A percentile compares a stretch with the other conserved stretches of the same genome.
phyloP scores from a whole-genome alignment of 2,329 filamentous ascomycete species.

The Claviceps sp. region DNA sequence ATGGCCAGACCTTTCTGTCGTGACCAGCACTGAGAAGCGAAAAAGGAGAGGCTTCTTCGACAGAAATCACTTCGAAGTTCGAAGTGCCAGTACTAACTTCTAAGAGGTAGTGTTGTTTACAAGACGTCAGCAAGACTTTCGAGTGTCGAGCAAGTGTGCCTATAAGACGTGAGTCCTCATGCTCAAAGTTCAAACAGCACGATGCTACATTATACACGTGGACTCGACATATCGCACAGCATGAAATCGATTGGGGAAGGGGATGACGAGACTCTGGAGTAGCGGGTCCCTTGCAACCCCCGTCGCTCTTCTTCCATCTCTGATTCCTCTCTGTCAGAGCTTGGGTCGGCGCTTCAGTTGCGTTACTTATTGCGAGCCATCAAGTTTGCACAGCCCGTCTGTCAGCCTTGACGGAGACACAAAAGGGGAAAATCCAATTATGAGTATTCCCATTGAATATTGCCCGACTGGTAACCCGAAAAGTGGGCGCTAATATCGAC shows the following conservation, averaged over 20 bases:
- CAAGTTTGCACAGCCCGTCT: background rate
- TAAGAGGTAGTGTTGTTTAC: background rate
- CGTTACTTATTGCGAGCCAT: background rate
- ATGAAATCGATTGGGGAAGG: background rate
- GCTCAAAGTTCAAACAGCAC: background rate
- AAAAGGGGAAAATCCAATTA: background rate
- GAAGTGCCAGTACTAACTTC: no score
- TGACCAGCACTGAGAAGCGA: no score
- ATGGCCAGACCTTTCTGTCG: background rate
- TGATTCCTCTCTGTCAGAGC: background rate
- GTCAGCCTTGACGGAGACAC: background rate
- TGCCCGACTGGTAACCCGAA: background rate
- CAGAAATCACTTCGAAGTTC: no score
- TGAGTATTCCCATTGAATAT: background rate
- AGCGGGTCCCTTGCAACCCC: background rate
- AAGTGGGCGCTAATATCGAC: background rate
- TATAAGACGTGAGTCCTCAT: background rate
- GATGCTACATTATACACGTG: background rate
- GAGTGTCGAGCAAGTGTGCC: no score
- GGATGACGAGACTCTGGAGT: background rate
- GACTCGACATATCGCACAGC: background rate
- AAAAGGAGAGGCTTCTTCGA: no score
- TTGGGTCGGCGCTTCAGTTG: background rate
- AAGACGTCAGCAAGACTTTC: no score
- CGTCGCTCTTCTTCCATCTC: background rate